Conservation (phyloP, 306 rosid species). For the Medicago truncatula region MtrunA17r5.0-ANR NC_053046.1:27412001-27412500, state of each 20-base stretch:
- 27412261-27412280: slow-evolving; percentile 40
- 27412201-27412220: too few relatives aligned
- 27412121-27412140: too few relatives aligned
- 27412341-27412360: background rate
- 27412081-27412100: too few relatives aligned
- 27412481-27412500: slow-evolving; percentile 31
- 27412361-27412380: background rate
- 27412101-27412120: too few relatives aligned
- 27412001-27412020: too few relatives aligned
- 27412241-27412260: slow-evolving; percentile 63
- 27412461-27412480: slow-evolving; percentile 34
- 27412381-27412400: background rate
- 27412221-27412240: background rate
- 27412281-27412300: slow-evolving; percentile 43
- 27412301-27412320: slow-evolving; percentile 34
- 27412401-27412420: background rate
- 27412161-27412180: too few relatives aligned
- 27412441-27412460: slow-evolving; percentile 35
- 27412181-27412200: too few relatives aligned
- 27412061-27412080: too few relatives aligned
- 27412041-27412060: too few relatives aligned
- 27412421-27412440: background rate
- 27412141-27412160: too few relatives aligned
- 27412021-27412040: too few relatives aligned
- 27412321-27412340: background rate